Conservation (phyloP, 306 rosid species). For the Mimosa bimucronata region DNA sequence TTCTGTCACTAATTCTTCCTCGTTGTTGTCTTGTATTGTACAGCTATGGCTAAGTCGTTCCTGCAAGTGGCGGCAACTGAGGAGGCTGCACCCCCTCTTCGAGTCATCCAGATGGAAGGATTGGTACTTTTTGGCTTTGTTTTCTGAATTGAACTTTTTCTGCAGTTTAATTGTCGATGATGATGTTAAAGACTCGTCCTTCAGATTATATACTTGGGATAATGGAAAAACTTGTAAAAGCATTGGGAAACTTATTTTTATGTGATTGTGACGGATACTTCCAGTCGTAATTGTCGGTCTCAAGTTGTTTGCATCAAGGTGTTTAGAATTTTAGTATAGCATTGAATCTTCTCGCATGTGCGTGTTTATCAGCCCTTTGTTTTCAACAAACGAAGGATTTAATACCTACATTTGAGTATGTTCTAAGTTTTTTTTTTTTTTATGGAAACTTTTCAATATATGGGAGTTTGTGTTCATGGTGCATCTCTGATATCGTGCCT, state of each 20-base stretch:
- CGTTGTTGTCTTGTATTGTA: slow-evolving; percentile 26
- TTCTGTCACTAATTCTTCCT: neutral
- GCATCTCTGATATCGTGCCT: neutral
- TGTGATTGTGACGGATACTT: slow-evolving; percentile 3
- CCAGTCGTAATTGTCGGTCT: slow-evolving; percentile 5
- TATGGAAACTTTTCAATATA: neutral
- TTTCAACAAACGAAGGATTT: neutral
- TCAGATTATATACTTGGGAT: neutral
- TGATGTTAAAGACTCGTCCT: slow-evolving; percentile 1
- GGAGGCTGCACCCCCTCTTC: slow-evolving; percentile 84
- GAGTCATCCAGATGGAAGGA: slow-evolving; percentile 95
- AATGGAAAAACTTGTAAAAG: neutral
- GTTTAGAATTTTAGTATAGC: neutral
- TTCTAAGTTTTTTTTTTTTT: neutral
- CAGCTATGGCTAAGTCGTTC: slow-evolving; percentile 78
- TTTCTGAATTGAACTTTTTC: neutral
- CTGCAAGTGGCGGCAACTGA: slow-evolving; percentile 90
- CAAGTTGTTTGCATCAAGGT: slow-evolving; percentile 5
- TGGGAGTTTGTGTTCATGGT: neutral
- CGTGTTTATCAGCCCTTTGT: neutral
- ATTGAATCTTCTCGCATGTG: neutral
- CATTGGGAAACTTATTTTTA: neutral
- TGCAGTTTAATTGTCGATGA: neutral
- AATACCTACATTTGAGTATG: neutral
- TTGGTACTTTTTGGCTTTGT: slow-evolving; percentile 49